Evolutionary conservation across 2,329 filamentous ascomycete genomes (phyloP).

Genomic region (Penicillium sp.): DNA sequence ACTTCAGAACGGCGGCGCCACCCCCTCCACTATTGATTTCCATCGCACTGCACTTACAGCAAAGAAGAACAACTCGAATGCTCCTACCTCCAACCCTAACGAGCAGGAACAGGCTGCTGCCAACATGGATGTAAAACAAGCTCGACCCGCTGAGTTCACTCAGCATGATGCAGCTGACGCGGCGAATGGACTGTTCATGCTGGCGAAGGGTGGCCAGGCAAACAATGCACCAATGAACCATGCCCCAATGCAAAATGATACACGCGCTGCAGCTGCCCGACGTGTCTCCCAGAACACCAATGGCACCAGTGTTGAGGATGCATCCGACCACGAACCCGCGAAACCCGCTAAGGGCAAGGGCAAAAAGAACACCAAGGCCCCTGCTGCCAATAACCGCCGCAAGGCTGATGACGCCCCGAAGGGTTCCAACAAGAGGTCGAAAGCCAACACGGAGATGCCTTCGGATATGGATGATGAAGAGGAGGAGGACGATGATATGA

Average conservation of each 20-base stretch:
- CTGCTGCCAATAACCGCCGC: slow-evolving; percentile 63
- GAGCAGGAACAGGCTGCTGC: slow-evolving; percentile 35
- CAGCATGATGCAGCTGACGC: slow-evolving; percentile 90
- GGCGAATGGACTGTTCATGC: slow-evolving; percentile 87
- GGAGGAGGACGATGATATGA: slow-evolving; percentile 41
- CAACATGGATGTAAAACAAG: slow-evolving; percentile 44
- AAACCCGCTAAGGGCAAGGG: slow-evolving; percentile 66
- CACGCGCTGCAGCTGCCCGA: slow-evolving; percentile 39
- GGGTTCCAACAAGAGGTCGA: slow-evolving; percentile 70
- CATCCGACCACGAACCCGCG: slow-evolving; percentile 67
- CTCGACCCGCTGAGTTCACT: slow-evolving; percentile 62
- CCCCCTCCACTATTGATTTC: slow-evolving; percentile 88
- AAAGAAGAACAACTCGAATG: slow-evolving; percentile 53
- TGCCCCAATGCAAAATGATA: slow-evolving; percentile 38
- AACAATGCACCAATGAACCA: slow-evolving; percentile 53
- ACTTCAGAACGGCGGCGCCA: slow-evolving; percentile 75
- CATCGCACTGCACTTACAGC: slow-evolving; percentile 86
- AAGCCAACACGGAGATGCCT: slow-evolving; percentile 50
- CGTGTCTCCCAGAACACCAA: slow-evolving; percentile 42
- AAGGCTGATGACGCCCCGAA: slow-evolving; percentile 76
- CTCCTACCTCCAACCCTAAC: slow-evolving; percentile 42
- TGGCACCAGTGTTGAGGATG: slow-evolving; percentile 59
- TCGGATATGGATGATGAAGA: slow-evolving; percentile 53
- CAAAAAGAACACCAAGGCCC: slow-evolving; percentile 60
- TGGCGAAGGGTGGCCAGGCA: slow-evolving; percentile 65